phyloP scores from a whole-genome alignment of 2,329 filamentous ascomycete species.

The Penicillium capsulatum region DNA sequence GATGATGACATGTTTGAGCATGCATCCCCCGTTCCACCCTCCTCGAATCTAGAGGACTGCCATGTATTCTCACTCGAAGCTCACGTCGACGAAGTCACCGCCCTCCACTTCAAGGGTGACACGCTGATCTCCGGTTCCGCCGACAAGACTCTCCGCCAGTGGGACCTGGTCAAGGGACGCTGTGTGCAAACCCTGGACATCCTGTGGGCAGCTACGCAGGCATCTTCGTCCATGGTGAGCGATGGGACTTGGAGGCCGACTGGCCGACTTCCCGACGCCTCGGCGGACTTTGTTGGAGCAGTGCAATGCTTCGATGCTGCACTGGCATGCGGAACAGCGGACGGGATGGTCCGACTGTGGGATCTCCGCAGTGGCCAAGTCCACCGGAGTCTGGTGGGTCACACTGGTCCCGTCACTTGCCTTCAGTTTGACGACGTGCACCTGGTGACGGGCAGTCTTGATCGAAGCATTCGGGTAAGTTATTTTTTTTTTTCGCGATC shows the following conservation, averaged over 20 bases:
- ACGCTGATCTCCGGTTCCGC: conserved; percentile 92
- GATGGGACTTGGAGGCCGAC: conserved; percentile 66
- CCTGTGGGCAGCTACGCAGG: conserved; percentile 94
- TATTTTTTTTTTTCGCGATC: no score
- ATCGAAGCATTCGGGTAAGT: conserved; percentile 88
- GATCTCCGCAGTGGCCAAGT: conserved; percentile 95
- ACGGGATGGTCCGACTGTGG: conserved; percentile 96
- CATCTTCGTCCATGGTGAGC: conserved; percentile 63
- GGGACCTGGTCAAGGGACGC: conserved; percentile 95
- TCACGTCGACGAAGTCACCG: conserved; percentile 91
- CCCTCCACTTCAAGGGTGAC: conserved; percentile 82
- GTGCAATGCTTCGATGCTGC: conserved; percentile 95
- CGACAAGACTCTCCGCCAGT: conserved; percentile 95
- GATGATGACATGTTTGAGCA: conserved; percentile 39
- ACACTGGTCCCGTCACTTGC: conserved; percentile 90
- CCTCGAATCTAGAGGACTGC: conserved; percentile 82
- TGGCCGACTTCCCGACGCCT: conserved; percentile 58
- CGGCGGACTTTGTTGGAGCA: conserved; percentile 89
- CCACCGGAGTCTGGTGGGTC: conserved; percentile 90
- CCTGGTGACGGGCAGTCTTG: conserved; percentile 85
- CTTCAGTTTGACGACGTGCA: conserved; percentile 96
- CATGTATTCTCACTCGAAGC: conserved; percentile 82
- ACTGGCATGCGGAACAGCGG: conserved; percentile 90
- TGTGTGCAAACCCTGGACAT: conserved; percentile 97
- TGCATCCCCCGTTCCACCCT: conserved; percentile 62